These are phyloP conservation scores for Phalaenopsis aphrodite DNA, from an alignment of 106 monocot genomes.

Conservation along the genomic window DNA sequence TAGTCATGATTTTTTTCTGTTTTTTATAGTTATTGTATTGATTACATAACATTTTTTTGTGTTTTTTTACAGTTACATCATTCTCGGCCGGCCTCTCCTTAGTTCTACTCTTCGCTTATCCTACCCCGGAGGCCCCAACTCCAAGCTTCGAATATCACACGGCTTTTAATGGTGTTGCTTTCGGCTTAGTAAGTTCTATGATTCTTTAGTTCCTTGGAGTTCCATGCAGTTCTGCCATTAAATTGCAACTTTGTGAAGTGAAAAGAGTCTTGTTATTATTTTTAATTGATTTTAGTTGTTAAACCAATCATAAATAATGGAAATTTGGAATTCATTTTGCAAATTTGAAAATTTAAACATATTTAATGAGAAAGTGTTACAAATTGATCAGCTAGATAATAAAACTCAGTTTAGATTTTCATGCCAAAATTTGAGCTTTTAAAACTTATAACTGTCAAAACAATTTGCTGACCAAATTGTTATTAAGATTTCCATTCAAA, in stretches of 20 bases:
- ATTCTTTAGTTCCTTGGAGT: neutral
- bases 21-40: neutral
- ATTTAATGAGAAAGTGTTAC: neutral
- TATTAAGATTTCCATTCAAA: neutral
- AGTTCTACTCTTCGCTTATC: slow-evolving; percentile 73
- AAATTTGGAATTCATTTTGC: neutral
- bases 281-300: neutral
- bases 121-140: slow-evolving; percentile 77
- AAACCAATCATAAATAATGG: neutral
- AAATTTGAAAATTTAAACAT: neutral
- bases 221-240: neutral
- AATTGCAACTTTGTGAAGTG: neutral
- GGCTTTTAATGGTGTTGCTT: slow-evolving; percentile 78
- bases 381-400: neutral
- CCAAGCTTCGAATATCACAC: slow-evolving; percentile 88
- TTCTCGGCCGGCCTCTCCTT: slow-evolving; percentile 67
- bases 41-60: neutral
- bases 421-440: neutral
- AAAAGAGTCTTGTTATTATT: neutral
- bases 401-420: neutral
- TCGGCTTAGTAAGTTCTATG: slow-evolving; percentile 81
- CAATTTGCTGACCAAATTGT: neutral
- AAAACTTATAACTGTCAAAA: neutral
- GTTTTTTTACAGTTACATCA: slow-evolving; percentile 46
- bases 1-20: neutral